Base-by-base conservation (phyloP, 1,284 basidiomycete genomes). In the Sanguinoderma infundibulare region DNA sequence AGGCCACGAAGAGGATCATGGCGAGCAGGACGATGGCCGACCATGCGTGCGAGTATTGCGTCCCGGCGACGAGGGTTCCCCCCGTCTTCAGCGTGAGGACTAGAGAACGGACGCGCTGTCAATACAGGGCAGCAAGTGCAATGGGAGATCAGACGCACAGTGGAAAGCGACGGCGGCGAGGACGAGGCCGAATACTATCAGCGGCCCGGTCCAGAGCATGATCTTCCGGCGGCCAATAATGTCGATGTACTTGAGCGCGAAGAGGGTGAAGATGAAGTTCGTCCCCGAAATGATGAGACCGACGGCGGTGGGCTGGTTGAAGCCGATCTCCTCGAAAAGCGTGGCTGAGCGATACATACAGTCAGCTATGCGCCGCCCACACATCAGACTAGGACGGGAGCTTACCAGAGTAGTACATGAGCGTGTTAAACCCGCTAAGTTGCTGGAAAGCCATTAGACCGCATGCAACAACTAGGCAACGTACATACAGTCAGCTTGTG, bases 401-500 rank as follows among this genome's bases (percentile, higher is more conserved):
- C 66, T 47, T 40, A 70, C 69, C 67, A 85, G 90, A 73, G 69
- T 90, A 92, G 72, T 91, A 91, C 86, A 89, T 90, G 58, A 90
- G 79, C 4, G 77, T 78, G 70, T 84, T 84, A 74, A 84, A 86
- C 2, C 92, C 92, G 66, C 89, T 93, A 0, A 94, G 79, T 72
- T 94, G 92, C 70, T 95, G 92, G 73, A 89, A 89, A 0, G 89
- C 91, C 76, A 94, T 92, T 71, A 94, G 84, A 35, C 90, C 91
- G 67, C 89, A 91, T 8, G 85, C 90, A 38, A 95, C 81, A 65
- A 90, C 89, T 91, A 53, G 58, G 49, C 35, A 30, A 51, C n/a
- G 34, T 40, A 40, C 38, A 42, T 36, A 39, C 15, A 52, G 10
- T 59, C n/a, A 53, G 24, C 52, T 53, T 35, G 54, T 14, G 22